Evolutionary conservation across 805 yeast species (phyloP).

Genomic region (Starmerella etchellsii): DNA sequence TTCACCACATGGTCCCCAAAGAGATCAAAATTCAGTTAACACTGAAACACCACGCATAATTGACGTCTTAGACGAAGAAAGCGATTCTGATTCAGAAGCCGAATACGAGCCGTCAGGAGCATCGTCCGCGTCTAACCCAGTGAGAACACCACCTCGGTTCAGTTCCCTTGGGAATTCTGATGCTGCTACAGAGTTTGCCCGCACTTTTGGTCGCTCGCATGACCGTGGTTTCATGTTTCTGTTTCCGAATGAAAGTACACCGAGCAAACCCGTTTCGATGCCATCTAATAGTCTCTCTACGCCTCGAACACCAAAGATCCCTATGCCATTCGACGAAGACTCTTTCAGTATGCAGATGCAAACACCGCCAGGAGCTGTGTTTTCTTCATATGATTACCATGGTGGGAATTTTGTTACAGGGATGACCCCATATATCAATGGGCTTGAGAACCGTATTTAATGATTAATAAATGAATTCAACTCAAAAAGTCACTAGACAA

Average conservation of each 20-base stretch:
- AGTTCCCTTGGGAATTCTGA: constrained; percentile 15
- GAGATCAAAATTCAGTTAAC: not conserved
- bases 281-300: constrained; percentile 10
- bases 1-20: not conserved
- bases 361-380: constrained; percentile 17
- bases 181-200: constrained; percentile 19
- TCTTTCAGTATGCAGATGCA: constrained; percentile 9
- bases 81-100: constrained; percentile 10
- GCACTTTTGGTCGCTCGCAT: constrained; percentile 14
- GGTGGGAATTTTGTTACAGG: constrained; percentile 12
- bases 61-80: not conserved
- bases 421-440: constrained; percentile 14
- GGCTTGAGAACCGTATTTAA: not conserved
- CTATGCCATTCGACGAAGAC: constrained; percentile 4
- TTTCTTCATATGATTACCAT: constrained; percentile 4
- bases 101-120: not conserved
- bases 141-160: constrained; percentile 15
- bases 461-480: not conserved
- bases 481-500: not conserved
- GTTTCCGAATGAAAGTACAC: constrained; percentile 13
- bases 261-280: constrained; percentile 8
- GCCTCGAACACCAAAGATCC: constrained; percentile 9
- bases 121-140: not conserved
- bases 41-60: not conserved
- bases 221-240: constrained; percentile 14